phyloP scores from a whole-genome alignment of 768 basidiomycete species.

The Megacollybia marginata region DNA sequence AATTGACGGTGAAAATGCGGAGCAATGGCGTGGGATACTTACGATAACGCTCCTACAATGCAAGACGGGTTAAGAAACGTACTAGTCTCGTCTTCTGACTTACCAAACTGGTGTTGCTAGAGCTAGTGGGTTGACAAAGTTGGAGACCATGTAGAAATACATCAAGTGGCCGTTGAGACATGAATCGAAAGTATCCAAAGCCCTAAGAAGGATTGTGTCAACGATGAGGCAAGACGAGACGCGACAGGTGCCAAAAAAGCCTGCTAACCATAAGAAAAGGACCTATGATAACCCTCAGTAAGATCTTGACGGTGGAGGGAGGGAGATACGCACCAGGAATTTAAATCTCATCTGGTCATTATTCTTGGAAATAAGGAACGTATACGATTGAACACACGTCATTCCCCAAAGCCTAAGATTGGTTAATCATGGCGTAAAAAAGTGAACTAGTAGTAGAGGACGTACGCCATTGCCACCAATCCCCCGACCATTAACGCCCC shows the following conservation, averaged over 20 bases:
- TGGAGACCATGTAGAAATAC: constrained; percentile 50
- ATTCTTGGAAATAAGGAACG: constrained; percentile 35
- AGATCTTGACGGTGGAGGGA: not conserved
- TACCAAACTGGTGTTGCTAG: constrained; percentile 42
- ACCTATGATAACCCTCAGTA: constrained; percentile 16
- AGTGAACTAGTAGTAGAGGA: too few relatives aligned
- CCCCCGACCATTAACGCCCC: constrained; percentile 51
- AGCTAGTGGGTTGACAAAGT: constrained; percentile 42
- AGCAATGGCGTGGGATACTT: too few relatives aligned
- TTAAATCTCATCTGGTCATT: constrained; percentile 28
- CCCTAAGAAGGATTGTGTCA: constrained; percentile 20
- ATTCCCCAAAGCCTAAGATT: constrained; percentile 48
- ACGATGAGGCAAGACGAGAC: too few relatives aligned
- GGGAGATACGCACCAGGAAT: constrained; percentile 23
- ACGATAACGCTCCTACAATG: too few relatives aligned
- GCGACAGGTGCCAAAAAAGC: constrained; percentile 1
- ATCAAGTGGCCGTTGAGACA: constrained; percentile 45
- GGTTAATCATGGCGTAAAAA: too few relatives aligned
- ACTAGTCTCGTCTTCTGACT: constrained; percentile 7
- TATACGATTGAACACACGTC: constrained; percentile 46
- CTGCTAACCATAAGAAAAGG: constrained; percentile 25
- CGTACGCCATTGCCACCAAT: constrained; percentile 46
- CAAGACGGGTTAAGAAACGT: not conserved
- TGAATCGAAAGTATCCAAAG: constrained; percentile 50
- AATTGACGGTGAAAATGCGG: too few relatives aligned